Conservation (phyloP, 73 alveolate genomes). For the Symbiodinium natans region DNA sequence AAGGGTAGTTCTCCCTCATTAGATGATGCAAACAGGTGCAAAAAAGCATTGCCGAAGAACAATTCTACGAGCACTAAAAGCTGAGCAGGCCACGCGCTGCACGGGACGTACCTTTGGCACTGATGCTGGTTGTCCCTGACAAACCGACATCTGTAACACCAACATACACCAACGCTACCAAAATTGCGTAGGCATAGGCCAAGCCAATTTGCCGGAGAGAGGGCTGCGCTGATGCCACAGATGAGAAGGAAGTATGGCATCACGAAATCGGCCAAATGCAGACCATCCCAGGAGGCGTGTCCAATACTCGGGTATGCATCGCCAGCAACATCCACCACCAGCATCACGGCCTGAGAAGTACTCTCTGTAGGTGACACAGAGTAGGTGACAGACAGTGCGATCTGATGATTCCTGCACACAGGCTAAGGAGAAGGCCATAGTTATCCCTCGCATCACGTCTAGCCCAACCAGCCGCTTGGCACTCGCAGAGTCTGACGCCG, state of each 20-base stretch:
- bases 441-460: slow-evolving; percentile 80
- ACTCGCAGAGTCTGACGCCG: not conserved
- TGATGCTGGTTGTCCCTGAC: too few species aligned
- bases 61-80: too few species aligned
- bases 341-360: slow-evolving; percentile 17
- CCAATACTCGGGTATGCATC: slow-evolving; percentile 77
- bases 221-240: slow-evolving; percentile 35
- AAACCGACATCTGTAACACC: too few species aligned
- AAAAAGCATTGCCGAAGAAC: too few species aligned
- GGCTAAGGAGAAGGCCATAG: slow-evolving; percentile 11
- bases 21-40: too few species aligned
- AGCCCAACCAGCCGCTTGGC: slow-evolving; percentile 63
- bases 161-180: too few species aligned
- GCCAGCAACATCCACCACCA: slow-evolving; percentile 49
- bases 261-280: slow-evolving; percentile 72
- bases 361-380: not conserved
- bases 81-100: not conserved
- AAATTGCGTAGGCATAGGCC: too few species aligned
- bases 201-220: not conserved
- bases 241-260: slow-evolving; percentile 79
- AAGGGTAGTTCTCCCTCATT: too few species aligned
- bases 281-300: slow-evolving; percentile 79
- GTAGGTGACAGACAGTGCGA: not conserved
- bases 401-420: not conserved
- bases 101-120: not conserved